These are phyloP conservation scores for Talaromyces sp. DNA, from an alignment of 2,329 filamentous ascomycete species.

Conservation along the genomic window DNA sequence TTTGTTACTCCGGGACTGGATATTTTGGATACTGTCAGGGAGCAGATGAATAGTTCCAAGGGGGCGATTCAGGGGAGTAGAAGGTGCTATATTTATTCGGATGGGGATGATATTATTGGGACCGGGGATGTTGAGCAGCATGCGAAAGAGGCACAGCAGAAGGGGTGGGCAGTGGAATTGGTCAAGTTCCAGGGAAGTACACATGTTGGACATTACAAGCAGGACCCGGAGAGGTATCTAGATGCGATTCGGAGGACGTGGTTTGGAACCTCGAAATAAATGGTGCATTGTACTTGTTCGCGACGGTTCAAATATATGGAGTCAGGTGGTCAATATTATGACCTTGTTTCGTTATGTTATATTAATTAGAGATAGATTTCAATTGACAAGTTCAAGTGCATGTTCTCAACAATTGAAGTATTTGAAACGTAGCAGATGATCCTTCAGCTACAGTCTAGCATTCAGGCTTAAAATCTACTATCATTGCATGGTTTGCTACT, in stretches of 20 bases:
- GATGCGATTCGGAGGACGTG: constrained; percentile 1
- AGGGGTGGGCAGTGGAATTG: neutral
- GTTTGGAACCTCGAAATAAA: neutral
- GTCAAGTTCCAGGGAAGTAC: constrained; percentile 4
- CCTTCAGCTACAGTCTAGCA: neutral
- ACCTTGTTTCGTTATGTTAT: neutral
- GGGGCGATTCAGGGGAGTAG: neutral
- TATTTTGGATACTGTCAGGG: neutral
- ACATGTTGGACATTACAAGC: constrained; percentile 7
- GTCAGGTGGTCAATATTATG: neutral
- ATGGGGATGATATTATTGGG: constrained; percentile 5
- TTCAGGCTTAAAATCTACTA: neutral
- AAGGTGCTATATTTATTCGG: constrained; percentile 8
- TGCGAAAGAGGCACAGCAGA: constrained; percentile 4
- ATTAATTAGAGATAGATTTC: neutral
- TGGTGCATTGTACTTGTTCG: neutral
- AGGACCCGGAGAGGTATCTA: neutral
- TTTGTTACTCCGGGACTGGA: neutral
- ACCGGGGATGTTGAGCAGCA: constrained; percentile 9
- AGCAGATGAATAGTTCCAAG: neutral
- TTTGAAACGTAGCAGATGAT: neutral
- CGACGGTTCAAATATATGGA: neutral
- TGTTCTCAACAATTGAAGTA: too few species aligned
- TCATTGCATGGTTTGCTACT: neutral
- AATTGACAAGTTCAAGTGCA: neutral